Base-by-base conservation (phyloP, 2,329 filamentous ascomycete species). In the Aspergillus chevalieri region DNA sequence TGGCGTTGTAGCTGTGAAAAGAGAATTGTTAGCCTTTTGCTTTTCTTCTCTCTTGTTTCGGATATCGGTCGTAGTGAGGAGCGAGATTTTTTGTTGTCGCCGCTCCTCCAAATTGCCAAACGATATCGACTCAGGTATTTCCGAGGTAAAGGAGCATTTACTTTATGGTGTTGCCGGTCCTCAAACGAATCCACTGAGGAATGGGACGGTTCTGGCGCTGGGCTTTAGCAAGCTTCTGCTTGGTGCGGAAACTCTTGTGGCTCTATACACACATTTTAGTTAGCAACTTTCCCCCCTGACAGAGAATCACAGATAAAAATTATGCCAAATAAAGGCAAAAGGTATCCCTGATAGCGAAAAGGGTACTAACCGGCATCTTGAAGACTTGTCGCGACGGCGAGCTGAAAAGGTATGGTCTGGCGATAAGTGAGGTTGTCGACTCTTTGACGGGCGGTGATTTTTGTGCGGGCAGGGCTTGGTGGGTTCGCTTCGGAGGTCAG, bases 141-240 rank as follows among this genome's bases (percentile, higher is more conserved):
- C 8, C 17, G 26, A 42, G 51, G 15, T 43, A 47, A 49, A 39
- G 47, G 30, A 48, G 49, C 55, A 78, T 86, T 79, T 89, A 98
- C 93, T 92, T 88, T 82, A 98, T 96, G 79, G 91, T 96, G 86
- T 98, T 98, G 78, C 85, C 87, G 70, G 93, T 97, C 77, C 92
- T 87, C 73, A 98, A 85, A 75, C 93, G 87, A 76, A 98, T 97
- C 93, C 93, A 98, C 84, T 98, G 93, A 64, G 93, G 93, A 76
- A 98, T 96, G 68, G 93, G 93, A 76, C 93, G 87, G 87, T 98
- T 98, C 84, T 97, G 92, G 86, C 95, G 97, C 84, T 97, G 92
- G 75, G 93, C 93, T 84, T 92, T 96, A 75, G 93, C 93, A 82
- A 98, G 90, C 93, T 98, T 98, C 80, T 94, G 87, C 91, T 98